Evolutionary conservation across 164 flowering plant species (phyloP).

Genomic region (Hamamelis virginiana): DNA sequence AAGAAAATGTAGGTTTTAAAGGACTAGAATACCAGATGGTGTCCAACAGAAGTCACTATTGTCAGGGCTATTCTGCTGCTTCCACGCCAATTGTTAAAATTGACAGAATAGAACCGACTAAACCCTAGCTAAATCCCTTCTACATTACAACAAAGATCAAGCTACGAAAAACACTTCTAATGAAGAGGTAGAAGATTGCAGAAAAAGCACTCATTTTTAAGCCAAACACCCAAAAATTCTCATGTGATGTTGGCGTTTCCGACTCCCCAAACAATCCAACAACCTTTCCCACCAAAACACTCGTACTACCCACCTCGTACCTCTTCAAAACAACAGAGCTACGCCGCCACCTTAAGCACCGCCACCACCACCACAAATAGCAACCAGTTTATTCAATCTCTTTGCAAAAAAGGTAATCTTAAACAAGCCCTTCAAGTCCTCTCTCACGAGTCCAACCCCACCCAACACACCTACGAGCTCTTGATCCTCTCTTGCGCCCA

Average conservation of each 20-base stretch:
- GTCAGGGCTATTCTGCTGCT: too few relatives aligned
- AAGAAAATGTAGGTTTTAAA: too few relatives aligned
- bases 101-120: too few relatives aligned
- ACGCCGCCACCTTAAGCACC: constrained; percentile 9
- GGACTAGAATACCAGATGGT: too few relatives aligned
- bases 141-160: too few relatives aligned
- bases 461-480: constrained; percentile 75
- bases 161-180: too few relatives aligned
- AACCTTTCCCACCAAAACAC: constrained; percentile 15
- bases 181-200: too few relatives aligned
- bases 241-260: constrained; percentile 43
- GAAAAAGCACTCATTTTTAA: not conserved
- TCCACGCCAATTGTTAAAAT: too few relatives aligned
- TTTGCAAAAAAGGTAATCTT: constrained; percentile 54
- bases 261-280: constrained; percentile 30
- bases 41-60: too few relatives aligned
- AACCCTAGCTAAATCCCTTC: too few relatives aligned
- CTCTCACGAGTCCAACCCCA: constrained; percentile 53
- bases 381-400: constrained; percentile 55
- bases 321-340: constrained; percentile 17
- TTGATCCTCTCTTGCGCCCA: constrained; percentile 56
- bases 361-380: constrained; percentile 23
- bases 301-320: constrained; percentile 8
- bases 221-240: not conserved
- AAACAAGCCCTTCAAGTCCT: constrained; percentile 67